Conservation (phyloP, 495 filamentous ascomycete genomes). For the Neurospora sp. region DNA sequence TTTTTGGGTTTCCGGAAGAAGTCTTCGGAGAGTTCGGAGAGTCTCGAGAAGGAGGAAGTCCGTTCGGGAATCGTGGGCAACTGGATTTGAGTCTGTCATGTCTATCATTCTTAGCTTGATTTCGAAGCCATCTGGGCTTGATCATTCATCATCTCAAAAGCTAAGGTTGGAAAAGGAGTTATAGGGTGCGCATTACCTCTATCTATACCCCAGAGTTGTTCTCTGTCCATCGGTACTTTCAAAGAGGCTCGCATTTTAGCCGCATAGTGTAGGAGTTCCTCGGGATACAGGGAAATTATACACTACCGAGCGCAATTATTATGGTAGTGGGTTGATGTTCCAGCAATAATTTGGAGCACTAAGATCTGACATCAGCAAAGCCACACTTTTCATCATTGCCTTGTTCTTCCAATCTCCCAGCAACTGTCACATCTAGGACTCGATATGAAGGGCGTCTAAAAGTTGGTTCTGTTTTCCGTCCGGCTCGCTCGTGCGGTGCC, state of each 20-base stretch:
- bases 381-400: background rate
- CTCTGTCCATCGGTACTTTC: background rate
- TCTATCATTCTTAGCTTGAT: background rate
- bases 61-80: background rate
- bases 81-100: background rate
- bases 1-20: constrained; percentile 7
- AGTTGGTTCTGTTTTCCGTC: background rate
- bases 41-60: background rate
- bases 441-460: background rate
- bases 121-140: background rate
- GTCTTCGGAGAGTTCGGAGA: background rate
- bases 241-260: background rate
- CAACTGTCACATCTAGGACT: background rate
- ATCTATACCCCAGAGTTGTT: background rate
- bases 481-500: background rate
- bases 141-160: background rate
- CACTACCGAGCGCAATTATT: background rate
- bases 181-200: background rate
- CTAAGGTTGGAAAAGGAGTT: background rate
- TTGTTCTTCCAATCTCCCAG: background rate
- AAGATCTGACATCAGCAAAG: background rate
- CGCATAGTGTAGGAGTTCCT: background rate
- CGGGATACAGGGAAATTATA: background rate
- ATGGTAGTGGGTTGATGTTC: background rate
- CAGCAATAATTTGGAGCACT: background rate